phyloP scores from a whole-genome alignment of 225 moss, liverwort and hornwort genomes.

The Ulota crispa region DNA sequence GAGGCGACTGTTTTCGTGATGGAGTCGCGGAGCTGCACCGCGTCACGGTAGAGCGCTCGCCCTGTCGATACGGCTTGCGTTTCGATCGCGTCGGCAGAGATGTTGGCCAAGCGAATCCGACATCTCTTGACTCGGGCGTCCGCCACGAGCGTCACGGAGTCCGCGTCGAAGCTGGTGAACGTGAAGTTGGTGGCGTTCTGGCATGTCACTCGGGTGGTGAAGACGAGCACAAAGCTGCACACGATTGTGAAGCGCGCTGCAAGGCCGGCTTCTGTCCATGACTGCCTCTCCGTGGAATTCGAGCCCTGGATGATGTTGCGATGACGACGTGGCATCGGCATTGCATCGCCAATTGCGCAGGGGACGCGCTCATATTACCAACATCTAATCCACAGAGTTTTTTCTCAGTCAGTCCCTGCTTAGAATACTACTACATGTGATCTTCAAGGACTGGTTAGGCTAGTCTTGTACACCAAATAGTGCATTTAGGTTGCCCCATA shows the following conservation, averaged over 20 bases:
- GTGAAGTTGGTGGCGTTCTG: conserved; percentile 29
- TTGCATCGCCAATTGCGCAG: conserved; percentile 20
- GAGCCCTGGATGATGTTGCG: background rate
- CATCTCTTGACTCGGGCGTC: conserved; percentile 16
- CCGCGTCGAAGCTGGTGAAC: conserved; percentile 24
- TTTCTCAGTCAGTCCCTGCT: background rate
- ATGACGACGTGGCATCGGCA: conserved; percentile 9
- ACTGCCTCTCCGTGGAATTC: background rate
- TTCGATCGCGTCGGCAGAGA: background rate
- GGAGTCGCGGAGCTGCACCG: conserved; percentile 26
- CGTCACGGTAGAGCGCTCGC: conserved; percentile 24
- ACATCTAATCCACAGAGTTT: background rate
- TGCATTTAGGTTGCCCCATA: too few species aligned
- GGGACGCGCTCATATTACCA: background rate
- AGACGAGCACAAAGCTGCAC: background rate
- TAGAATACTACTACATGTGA: too few species aligned
- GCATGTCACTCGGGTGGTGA: background rate
- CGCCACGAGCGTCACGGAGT: conserved; percentile 27
- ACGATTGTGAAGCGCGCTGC: background rate
- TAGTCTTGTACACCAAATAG: background rate
- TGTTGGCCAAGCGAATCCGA: conserved; percentile 18
- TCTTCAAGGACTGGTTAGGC: background rate
- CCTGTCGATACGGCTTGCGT: background rate
- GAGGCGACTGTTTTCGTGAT: conserved; percentile 24
- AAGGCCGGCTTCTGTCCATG: background rate